Evolutionary conservation across 1,139 yeast genomes (phyloP).

Genomic region (Protomyces gravidus): DNA sequence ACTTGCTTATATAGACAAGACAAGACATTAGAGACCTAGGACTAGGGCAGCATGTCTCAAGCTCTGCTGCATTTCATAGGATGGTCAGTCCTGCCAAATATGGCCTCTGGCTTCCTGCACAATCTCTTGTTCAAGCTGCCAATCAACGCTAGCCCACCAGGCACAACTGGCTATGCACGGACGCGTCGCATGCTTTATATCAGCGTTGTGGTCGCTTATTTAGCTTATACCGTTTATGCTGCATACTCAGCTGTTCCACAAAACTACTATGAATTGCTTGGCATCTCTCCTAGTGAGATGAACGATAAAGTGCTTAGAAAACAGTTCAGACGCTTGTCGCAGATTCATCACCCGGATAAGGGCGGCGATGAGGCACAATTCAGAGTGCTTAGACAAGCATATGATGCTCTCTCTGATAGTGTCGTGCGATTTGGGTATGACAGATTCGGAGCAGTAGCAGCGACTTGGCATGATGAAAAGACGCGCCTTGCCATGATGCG

Average conservation of each 20-base stretch:
- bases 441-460: constrained; percentile 37
- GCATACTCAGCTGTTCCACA: constrained; percentile 3
- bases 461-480: constrained; percentile 30
- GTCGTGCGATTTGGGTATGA: constrained; percentile 40
- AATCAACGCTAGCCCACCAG: not conserved
- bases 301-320: constrained; percentile 33
- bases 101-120: constrained; percentile 25
- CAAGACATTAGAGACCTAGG: no score
- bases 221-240: constrained; percentile 13
- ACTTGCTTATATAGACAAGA: no score
- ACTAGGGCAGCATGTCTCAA: not conserved
- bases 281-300: constrained; percentile 29
- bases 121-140: constrained; percentile 6
- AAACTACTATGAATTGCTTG: constrained; percentile 33
- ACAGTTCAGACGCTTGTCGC: constrained; percentile 37
- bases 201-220: constrained; percentile 16
- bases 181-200: constrained; percentile 18
- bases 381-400: constrained; percentile 37
- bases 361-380: constrained; percentile 35
- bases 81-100: constrained; percentile 30
- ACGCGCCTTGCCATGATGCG: constrained; percentile 26
- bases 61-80: constrained; percentile 16
- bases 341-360: constrained; percentile 43
- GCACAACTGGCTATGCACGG: constrained; percentile 12
- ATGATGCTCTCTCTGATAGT: constrained; percentile 38